These are phyloP conservation scores for Friedmanniomyces simplex DNA, from an alignment of 495 filamentous ascomycete species.

Conservation along the genomic window DNA sequence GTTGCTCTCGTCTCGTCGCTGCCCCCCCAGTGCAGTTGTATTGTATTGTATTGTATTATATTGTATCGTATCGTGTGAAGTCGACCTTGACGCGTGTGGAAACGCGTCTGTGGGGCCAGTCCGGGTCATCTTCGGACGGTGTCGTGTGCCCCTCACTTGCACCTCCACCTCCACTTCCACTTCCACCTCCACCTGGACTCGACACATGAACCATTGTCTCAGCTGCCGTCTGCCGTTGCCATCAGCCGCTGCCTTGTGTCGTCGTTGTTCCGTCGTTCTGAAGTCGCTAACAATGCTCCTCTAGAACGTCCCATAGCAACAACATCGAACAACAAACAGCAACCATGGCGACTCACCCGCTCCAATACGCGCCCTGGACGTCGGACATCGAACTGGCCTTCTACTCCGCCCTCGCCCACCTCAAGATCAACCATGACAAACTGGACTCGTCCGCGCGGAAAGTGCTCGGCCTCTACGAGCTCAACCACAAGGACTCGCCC, in stretches of 20 bases:
- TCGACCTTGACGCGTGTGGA: not conserved
- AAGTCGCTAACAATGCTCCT: not conserved
- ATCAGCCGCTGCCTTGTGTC: not conserved
- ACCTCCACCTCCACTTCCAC: not conserved
- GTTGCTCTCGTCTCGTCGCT: no score
- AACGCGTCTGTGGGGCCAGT: not conserved
- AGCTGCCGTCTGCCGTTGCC: not conserved
- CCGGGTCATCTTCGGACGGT: not conserved
- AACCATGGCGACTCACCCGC: slow-evolving; percentile 11
- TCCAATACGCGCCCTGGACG: slow-evolving; percentile 72
- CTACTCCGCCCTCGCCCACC: slow-evolving; percentile 75
- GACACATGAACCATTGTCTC: not conserved
- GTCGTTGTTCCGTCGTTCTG: not conserved
- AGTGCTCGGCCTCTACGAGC: slow-evolving; percentile 85
- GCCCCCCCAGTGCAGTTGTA: no score
- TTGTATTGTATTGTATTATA: no score
- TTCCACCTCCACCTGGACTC: not conserved
- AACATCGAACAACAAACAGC: not conserved
- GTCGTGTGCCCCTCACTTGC: not conserved
- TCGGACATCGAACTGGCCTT: slow-evolving; percentile 94
- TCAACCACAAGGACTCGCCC: slow-evolving; percentile 55
- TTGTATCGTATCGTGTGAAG: no score
- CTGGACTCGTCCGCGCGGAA: slow-evolving; percentile 83
- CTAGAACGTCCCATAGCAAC: not conserved
- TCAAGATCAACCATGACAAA: slow-evolving; percentile 93